Evolutionary conservation across 108 stramenopile genomes (phyloP).

Genomic region (Stephanodiscus triporus): DNA sequence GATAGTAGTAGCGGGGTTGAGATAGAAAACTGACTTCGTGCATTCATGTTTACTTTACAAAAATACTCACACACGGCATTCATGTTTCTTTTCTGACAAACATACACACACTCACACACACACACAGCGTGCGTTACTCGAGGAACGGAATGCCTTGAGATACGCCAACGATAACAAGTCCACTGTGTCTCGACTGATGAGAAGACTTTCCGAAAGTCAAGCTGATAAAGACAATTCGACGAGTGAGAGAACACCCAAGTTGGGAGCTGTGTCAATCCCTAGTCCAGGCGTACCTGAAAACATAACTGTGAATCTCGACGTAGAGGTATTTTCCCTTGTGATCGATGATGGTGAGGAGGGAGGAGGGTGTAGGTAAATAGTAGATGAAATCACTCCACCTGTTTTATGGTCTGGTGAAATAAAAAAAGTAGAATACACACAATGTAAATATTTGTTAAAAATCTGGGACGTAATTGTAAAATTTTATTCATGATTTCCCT

Average conservation of each 20-base stretch:
- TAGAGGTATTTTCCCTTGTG: slow-evolving; percentile 22
- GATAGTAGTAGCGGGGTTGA: not conserved
- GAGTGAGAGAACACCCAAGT: slow-evolving; percentile 6
- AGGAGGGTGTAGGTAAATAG: not conserved
- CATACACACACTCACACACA: not conserved
- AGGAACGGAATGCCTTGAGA: slow-evolving; percentile 35
- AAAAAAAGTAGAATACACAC: too few species aligned
- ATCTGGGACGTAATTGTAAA: too few species aligned
- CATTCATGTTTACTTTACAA: not conserved
- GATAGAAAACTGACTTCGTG: not conserved
- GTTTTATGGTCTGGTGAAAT: not conserved
- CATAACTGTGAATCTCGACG: slow-evolving; percentile 35
- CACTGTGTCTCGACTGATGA: slow-evolving; percentile 10
- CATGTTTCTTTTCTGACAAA: not conserved
- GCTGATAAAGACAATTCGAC: too few species aligned
- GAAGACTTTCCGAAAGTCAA: slow-evolving; percentile 5
- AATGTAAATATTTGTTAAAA: too few species aligned
- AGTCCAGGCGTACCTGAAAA: slow-evolving; percentile 41
- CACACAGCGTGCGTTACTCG: slow-evolving; percentile 25
- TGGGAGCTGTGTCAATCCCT: slow-evolving; percentile 36
- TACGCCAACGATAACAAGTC: not conserved
- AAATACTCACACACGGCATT: not conserved
- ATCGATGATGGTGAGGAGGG: slow-evolving; percentile 1
- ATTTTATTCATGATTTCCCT: too few species aligned
- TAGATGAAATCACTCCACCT: not conserved